phyloP scores from a whole-genome alignment of 257 asterid species.

The Solanum microdontum region DNA sequence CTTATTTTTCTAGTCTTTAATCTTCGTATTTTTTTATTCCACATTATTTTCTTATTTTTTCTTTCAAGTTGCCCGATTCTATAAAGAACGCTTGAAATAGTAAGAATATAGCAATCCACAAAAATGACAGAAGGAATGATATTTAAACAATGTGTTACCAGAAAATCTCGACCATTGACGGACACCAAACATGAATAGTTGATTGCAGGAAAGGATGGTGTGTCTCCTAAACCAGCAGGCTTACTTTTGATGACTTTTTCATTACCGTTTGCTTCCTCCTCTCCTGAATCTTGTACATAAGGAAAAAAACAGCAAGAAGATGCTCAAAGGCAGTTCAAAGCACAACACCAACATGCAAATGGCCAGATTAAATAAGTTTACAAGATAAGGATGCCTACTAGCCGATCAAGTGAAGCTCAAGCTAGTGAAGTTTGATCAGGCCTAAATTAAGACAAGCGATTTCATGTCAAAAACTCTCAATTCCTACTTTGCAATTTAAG shows the following conservation, averaged over 20 bases:
- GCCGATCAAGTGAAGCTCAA: background rate
- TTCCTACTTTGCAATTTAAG: background rate
- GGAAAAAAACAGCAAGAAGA: background rate
- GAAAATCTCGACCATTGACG: background rate
- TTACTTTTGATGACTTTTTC: background rate
- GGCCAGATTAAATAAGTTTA: background rate
- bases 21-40: background rate
- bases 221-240: slow-evolving; percentile 1
- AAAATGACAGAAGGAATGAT: background rate
- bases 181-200: background rate
- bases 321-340: background rate
- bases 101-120: background rate
- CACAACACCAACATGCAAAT: background rate
- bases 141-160: slow-evolving; percentile 10
- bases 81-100: background rate
- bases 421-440: background rate
- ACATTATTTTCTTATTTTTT: background rate
- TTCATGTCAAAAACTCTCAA: background rate
- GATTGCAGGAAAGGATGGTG: background rate
- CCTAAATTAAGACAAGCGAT: background rate
- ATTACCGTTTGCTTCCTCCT: background rate
- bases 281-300: background rate
- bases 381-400: background rate
- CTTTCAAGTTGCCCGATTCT: background rate
- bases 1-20: background rate